Conservation (phyloP, 305 asterid species). For the Solanum aculeatissimum region DNA sequence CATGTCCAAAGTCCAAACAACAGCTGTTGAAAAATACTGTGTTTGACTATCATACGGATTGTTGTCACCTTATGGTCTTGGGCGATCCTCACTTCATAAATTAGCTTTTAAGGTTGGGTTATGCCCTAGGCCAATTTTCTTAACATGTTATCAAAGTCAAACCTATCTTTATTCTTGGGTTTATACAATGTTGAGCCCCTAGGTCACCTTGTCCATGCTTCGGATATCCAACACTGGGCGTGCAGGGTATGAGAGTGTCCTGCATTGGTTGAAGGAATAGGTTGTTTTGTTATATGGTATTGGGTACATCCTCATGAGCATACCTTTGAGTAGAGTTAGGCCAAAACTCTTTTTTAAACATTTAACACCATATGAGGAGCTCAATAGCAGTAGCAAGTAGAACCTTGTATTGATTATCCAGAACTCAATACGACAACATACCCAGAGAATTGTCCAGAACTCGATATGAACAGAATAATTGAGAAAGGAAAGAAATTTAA, state of each 20-base stretch:
- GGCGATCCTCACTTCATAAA: neutral
- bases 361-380: neutral
- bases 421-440: neutral
- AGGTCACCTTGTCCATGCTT: neutral
- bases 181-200: neutral
- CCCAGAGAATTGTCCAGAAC: neutral
- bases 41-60: neutral
- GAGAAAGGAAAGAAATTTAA: neutral
- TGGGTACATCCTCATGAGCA: neutral
- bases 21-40: neutral
- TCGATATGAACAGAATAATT: neutral
- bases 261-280: neutral
- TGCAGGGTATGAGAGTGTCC: neutral
- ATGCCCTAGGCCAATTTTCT: neutral
- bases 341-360: neutral
- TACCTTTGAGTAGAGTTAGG: neutral
- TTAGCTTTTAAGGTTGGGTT: neutral
- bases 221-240: neutral
- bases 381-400: neutral
- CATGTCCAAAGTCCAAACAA: neutral
- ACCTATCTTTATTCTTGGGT: neutral
- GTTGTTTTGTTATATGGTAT: neutral
- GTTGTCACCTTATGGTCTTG: neutral
- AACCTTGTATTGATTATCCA: neutral
- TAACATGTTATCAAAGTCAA: neutral